Evolutionary conservation across 768 basidiomycete species (phyloP).

Genomic region (Dictyophora rubrovolvata): DNA sequence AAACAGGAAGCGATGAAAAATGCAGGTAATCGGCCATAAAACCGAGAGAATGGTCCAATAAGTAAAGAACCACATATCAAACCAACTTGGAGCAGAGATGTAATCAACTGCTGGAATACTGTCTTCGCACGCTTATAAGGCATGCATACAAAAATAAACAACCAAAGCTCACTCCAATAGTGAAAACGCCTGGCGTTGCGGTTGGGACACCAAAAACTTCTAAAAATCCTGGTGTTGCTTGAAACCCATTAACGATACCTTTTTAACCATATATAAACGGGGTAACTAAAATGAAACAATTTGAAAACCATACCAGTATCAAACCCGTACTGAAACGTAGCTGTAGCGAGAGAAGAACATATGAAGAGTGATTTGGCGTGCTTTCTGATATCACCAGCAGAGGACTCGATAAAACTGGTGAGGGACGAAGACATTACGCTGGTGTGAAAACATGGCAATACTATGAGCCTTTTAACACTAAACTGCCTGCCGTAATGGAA

Average conservation of each 20-base stretch:
- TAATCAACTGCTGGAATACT: slow-evolving; percentile 14
- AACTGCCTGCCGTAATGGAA: too few relatives aligned
- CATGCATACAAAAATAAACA: not conserved
- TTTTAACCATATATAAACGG: not conserved
- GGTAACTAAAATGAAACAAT: not conserved
- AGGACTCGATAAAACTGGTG: not conserved
- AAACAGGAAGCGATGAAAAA: slow-evolving; percentile 11
- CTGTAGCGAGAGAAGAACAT: slow-evolving; percentile 8
- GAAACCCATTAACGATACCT: slow-evolving; percentile 14
- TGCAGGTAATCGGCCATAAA: slow-evolving; percentile 9
- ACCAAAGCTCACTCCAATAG: not conserved
- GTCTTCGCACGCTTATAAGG: not conserved
- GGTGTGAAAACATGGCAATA: not conserved
- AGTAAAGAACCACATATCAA: slow-evolving; percentile 8
- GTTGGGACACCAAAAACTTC: slow-evolving; percentile 2
- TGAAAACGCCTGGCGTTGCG: not conserved
- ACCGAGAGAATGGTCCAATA: slow-evolving; percentile 6
- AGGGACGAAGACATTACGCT: not conserved
- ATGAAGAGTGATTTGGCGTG: slow-evolving; percentile 7
- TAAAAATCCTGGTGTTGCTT: slow-evolving; percentile 13
- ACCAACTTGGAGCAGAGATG: slow-evolving; percentile 14
- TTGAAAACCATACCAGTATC: not conserved
- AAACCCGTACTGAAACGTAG: slow-evolving; percentile 13
- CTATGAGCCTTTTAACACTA: too few relatives aligned
- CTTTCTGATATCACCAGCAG: not conserved